Conservation (phyloP, 139 green algal species). For the Picochlorum costavermella region DNA sequence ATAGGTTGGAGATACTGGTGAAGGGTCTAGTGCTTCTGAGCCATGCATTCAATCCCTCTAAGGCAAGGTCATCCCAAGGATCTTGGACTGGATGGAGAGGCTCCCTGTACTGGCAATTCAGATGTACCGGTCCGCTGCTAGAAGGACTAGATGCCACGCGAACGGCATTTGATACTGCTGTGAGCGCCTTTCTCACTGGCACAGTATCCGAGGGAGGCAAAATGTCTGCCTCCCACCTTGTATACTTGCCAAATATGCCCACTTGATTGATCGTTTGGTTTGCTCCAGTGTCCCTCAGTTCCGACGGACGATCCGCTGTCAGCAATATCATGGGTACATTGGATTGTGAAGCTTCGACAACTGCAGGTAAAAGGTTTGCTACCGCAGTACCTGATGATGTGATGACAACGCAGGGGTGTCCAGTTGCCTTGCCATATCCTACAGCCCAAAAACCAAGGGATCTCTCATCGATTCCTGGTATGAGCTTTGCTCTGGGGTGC, state of each 20-base stretch:
- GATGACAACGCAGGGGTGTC: slow-evolving; percentile 51
- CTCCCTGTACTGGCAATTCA: slow-evolving; percentile 87
- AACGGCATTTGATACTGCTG: slow-evolving; percentile 57
- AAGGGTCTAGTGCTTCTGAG: slow-evolving; percentile 28
- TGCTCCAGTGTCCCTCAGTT: slow-evolving; percentile 82
- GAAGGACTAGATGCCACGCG: slow-evolving; percentile 3
- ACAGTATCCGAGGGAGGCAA: slow-evolving; percentile 43
- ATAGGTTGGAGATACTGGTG: slow-evolving; percentile 9
- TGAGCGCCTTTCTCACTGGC: slow-evolving; percentile 52
- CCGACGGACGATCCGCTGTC: slow-evolving; percentile 83
- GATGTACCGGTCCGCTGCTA: slow-evolving; percentile 78
- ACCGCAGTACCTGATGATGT: slow-evolving; percentile 88
- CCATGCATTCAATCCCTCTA: slow-evolving; percentile 60
- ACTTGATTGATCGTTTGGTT: slow-evolving; percentile 96
- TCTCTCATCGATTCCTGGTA: slow-evolving; percentile 91
- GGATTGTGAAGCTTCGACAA: slow-evolving; percentile 76
- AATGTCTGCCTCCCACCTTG: slow-evolving; percentile 71
- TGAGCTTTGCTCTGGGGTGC: slow-evolving; percentile 66
- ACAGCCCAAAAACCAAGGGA: slow-evolving; percentile 94
- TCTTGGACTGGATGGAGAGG: slow-evolving; percentile 64
- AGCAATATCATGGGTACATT: slow-evolving; percentile 84
- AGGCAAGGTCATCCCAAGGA: slow-evolving; percentile 18
- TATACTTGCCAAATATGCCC: slow-evolving; percentile 88
- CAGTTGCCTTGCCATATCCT: slow-evolving; percentile 53
- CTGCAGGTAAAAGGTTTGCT: slow-evolving; percentile 91